Percentiles rank a stretch among this genome's conserved stretches.
Conservation (phyloP, 768 basidiomycete species). For the Mycena crocata region DNA sequence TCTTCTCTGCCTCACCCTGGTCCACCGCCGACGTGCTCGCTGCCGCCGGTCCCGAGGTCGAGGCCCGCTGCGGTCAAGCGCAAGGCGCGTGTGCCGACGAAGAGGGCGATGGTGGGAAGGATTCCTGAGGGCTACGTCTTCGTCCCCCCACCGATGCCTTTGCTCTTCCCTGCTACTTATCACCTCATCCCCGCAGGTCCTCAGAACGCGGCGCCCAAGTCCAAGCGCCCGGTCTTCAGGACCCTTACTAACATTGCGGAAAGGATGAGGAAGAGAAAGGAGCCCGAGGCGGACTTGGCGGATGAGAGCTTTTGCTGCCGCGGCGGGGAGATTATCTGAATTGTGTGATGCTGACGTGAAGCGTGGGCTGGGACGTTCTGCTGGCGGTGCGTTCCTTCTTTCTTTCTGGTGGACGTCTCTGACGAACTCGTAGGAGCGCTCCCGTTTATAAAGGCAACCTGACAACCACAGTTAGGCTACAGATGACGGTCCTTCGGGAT, state of each 20-base stretch:
- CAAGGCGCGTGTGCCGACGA: neutral
- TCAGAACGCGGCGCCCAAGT: neutral
- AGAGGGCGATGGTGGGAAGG: neutral
- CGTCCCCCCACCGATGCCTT: neutral
- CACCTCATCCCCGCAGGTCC: slow-evolving; percentile 16
- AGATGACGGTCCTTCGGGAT: no score
- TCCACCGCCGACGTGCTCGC: slow-evolving; percentile 5
- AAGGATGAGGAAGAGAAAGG: neutral
- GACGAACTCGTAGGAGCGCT: no score
- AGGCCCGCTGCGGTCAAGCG: neutral
- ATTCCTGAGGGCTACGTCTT: slow-evolving; percentile 19
- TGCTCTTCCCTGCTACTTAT: slow-evolving; percentile 8
- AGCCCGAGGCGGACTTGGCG: neutral
- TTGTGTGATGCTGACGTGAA: no score
- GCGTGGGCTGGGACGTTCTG: no score
- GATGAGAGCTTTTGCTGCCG: neutral
- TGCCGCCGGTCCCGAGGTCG: no score
- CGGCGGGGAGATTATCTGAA: no score
- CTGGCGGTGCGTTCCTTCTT: no score
- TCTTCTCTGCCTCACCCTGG: slow-evolving; percentile 5
- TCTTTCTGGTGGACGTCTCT: no score
- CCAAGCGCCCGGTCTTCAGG: slow-evolving; percentile 6
- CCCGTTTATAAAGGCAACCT: no score
- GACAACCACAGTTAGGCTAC: no score
- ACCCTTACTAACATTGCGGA: slow-evolving; percentile 3